Conservation (phyloP, 1,284 basidiomycete genomes). For the Ceratobasidium sp. region DNA sequence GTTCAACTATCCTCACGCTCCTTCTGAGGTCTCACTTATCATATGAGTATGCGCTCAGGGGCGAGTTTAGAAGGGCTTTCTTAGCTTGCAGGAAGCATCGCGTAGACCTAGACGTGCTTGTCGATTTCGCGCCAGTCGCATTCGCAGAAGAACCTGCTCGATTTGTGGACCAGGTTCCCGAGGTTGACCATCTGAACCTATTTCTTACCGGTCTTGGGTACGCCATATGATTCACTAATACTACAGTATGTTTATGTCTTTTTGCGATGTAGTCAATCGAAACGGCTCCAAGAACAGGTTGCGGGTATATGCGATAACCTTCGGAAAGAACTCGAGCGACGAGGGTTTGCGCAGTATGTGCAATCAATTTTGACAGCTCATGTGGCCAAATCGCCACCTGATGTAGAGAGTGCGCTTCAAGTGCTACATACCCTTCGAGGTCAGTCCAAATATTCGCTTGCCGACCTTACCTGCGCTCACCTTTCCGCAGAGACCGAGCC, state of each 20-base stretch:
- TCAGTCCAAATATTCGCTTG: constrained; percentile 59
- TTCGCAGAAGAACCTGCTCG: constrained; percentile 75
- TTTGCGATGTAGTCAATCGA: constrained; percentile 66
- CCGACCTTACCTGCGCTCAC: constrained; percentile 25
- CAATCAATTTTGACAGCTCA: constrained; percentile 94
- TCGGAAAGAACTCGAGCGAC: constrained; percentile 77
- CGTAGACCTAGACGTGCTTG: constrained; percentile 90
- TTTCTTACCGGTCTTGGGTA: constrained; percentile 90
- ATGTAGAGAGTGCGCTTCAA: constrained; percentile 87
- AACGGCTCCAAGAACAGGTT: constrained; percentile 70
- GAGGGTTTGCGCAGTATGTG: constrained; percentile 84
- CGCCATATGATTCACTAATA: constrained; percentile 54
- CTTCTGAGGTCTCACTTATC: not conserved
- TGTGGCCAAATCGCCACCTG: constrained; percentile 92
- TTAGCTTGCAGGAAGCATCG: constrained; percentile 93
- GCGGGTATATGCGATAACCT: constrained; percentile 85
- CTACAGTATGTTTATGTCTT: not conserved
- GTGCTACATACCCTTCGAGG: constrained; percentile 73
- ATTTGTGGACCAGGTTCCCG: constrained; percentile 89
- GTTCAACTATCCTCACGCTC: constrained; percentile 52
- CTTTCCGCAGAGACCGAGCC: constrained; percentile 72
- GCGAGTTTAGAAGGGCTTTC: constrained; percentile 85
- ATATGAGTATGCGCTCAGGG: constrained; percentile 59
- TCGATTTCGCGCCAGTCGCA: constrained; percentile 79
- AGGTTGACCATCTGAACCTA: constrained; percentile 94